Conservation (phyloP, 2,329 filamentous ascomycete genomes). For the Aschersonia sp. region DNA sequence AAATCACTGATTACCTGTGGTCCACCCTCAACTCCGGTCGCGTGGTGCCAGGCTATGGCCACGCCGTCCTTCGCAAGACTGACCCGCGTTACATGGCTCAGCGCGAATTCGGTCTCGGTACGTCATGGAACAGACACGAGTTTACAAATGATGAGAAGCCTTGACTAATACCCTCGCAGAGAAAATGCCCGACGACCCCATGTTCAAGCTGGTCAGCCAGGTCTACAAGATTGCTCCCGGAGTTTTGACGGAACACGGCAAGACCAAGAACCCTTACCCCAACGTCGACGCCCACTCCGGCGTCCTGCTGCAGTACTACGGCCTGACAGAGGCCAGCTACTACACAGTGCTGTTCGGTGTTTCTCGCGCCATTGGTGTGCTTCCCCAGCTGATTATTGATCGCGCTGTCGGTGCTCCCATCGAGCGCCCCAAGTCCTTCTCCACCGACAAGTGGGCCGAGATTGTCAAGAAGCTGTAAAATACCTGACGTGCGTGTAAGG, state of each 20-base stretch:
- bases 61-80: conserved; percentile 98
- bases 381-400: conserved; percentile 99
- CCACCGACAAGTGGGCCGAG: conserved; percentile 92
- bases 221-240: conserved; percentile 99
- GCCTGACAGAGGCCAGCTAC: conserved; percentile 96
- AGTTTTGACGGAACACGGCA: conserved; percentile 98
- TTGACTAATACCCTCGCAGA: conserved; percentile 18
- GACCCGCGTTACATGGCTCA: conserved; percentile 98
- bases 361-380: conserved; percentile 91
- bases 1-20: conserved; percentile 98
- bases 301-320: conserved; percentile 99
- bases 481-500: neutral
- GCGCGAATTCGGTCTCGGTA: conserved; percentile 78
- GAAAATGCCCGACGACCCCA: conserved; percentile 90
- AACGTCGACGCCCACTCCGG: conserved; percentile 98
- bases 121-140: conserved; percentile 5
- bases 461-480: conserved; percentile 80
- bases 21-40: conserved; percentile 87
- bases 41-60: conserved; percentile 95
- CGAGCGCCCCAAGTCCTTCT: conserved; percentile 98
- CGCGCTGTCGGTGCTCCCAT: conserved; percentile 93
- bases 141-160: neutral
- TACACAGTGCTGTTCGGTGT: conserved; percentile 99
- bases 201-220: conserved; percentile 99
- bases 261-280: conserved; percentile 99